Evolutionary conservation across 129 eudicot genomes (phyloP).

Genomic region (Calendula officinalis): DNA sequence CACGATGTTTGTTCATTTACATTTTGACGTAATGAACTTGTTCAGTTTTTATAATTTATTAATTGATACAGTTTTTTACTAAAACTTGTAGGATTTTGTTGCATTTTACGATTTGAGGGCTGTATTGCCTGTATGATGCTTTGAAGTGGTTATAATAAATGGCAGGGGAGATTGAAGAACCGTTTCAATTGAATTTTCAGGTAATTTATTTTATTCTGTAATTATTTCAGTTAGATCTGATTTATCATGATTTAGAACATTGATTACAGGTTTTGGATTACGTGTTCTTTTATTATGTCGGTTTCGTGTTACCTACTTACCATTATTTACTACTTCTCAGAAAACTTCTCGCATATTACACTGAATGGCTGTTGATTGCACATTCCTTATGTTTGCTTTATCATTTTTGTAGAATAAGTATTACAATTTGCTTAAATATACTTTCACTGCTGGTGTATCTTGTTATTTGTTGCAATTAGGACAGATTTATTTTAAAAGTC

Average conservation of each 20-base stretch:
- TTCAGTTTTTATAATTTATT: conserved; percentile 9
- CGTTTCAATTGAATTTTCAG: conserved; percentile 33
- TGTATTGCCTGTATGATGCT: conserved; percentile 22
- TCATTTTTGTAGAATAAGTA: neutral
- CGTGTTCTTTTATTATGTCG: neutral
- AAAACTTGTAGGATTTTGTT: conserved; percentile 11
- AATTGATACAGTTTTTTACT: neutral
- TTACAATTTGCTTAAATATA: conserved; percentile 1
- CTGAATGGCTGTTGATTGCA: conserved; percentile 9
- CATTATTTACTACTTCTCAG: neutral
- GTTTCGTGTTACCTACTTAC: neutral
- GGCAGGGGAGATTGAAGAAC: conserved; percentile 39
- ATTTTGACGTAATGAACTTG: neutral
- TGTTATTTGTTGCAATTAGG: neutral
- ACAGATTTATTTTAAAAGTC: neutral
- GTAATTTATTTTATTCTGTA: conserved; percentile 18
- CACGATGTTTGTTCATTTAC: neutral
- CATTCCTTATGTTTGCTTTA: neutral
- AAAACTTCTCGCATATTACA: conserved; percentile 13
- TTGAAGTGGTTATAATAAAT: conserved; percentile 23
- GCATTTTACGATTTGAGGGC: conserved; percentile 4
- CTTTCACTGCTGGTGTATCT: conserved; percentile 4
- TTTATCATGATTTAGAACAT: conserved; percentile 12
- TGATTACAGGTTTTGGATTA: conserved; percentile 14
- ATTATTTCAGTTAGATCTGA: conserved; percentile 19